A percentile compares a stretch with the other conserved stretches of the same genome.
Conservation (phyloP, 352 stramenopile genomes). For the Phytophthora lateralis region DNA sequence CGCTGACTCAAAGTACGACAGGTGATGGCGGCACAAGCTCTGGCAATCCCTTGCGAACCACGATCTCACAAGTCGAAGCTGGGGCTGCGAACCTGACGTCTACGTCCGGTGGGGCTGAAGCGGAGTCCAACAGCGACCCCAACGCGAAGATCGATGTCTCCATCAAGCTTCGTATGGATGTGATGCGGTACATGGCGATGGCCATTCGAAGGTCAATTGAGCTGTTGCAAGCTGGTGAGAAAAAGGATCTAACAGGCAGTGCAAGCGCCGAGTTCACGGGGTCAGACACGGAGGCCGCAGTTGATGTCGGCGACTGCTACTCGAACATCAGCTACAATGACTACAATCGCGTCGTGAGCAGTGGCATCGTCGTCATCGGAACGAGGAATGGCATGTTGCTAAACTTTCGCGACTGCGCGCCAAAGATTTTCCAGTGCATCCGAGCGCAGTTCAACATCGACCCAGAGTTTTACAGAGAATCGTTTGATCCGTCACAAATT, state of each 20-base stretch:
- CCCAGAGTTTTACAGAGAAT: constrained; percentile 71
- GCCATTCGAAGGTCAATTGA: constrained; percentile 81
- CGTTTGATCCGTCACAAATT: constrained; percentile 73
- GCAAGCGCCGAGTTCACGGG: constrained; percentile 24
- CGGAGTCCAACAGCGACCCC: constrained; percentile 7
- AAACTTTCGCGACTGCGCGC: constrained; percentile 77
- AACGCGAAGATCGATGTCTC: constrained; percentile 68
- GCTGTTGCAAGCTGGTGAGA: constrained; percentile 43
- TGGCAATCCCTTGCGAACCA: constrained; percentile 20
- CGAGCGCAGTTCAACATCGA: constrained; percentile 79
- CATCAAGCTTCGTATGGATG: constrained; percentile 80
- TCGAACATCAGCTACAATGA: constrained; percentile 53
- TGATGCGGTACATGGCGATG: constrained; percentile 90
- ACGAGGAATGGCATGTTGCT: constrained; percentile 58
- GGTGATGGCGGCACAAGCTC: constrained; percentile 1
- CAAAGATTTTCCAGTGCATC: constrained; percentile 81
- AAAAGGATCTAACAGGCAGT: constrained; percentile 26
- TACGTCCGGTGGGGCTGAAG: constrained; percentile 15
- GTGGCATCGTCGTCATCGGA: constrained; percentile 76
- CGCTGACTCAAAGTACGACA: constrained; percentile 1
- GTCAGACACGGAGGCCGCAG: constrained; percentile 24
- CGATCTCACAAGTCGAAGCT: constrained; percentile 36
- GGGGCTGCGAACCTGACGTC: constrained; percentile 31
- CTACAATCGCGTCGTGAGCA: constrained; percentile 74
- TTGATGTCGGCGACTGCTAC: constrained; percentile 28